Conservation (phyloP, 2,329 filamentous ascomycete species). For the Macrophomina pseudophaseolina region DNA sequence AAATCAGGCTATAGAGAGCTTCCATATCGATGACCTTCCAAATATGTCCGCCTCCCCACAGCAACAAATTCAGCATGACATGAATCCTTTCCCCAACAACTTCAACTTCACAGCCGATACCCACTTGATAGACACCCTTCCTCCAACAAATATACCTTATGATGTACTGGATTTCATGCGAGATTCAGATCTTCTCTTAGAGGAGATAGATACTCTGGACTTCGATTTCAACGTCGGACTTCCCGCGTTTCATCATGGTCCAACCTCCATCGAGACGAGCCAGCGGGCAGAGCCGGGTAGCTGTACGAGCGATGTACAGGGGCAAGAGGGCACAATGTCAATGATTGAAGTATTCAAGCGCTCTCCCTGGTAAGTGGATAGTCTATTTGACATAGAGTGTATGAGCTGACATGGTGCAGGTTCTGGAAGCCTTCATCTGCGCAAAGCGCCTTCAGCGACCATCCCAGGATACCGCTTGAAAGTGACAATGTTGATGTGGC, state of each 20-base stretch:
- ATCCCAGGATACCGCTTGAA: slow-evolving; percentile 35
- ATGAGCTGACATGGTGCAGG: slow-evolving; percentile 30
- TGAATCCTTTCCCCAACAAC: neutral
- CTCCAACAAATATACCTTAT: slow-evolving; percentile 30
- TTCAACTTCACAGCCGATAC: neutral
- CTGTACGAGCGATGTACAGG: neutral
- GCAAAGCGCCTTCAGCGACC: slow-evolving; percentile 39
- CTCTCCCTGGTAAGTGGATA: neutral
- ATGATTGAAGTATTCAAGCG: slow-evolving; percentile 6
- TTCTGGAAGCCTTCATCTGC: slow-evolving; percentile 37
- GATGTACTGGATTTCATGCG: slow-evolving; percentile 23
- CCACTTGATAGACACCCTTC: slow-evolving; percentile 25
- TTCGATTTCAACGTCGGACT: slow-evolving; percentile 25
- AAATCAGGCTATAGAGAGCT: neutral
- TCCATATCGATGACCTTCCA: no score
- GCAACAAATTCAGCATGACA: neutral
- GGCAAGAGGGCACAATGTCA: neutral
- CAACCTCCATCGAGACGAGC: slow-evolving; percentile 2
- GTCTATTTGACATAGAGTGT: neutral
- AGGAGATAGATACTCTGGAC: slow-evolving; percentile 30
- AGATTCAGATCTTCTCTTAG: slow-evolving; percentile 29
- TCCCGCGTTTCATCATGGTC: neutral
- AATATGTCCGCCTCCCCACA: neutral
- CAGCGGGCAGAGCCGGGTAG: neutral
- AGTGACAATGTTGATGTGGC: slow-evolving; percentile 36